phyloP scores from a whole-genome alignment of 78 protist genomes.

The Dictyostelium brefeldianum region DNA sequence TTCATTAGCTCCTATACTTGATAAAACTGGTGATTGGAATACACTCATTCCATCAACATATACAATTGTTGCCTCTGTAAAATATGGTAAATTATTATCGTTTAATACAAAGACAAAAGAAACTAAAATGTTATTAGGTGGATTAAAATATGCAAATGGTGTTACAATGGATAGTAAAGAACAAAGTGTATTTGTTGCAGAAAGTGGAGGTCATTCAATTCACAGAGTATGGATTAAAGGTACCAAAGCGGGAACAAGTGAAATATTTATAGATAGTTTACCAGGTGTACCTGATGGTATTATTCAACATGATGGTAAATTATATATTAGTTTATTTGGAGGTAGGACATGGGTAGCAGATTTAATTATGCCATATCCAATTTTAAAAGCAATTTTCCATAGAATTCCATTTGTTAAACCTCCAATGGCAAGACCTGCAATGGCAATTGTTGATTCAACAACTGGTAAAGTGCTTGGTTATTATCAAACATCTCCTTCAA shows the following conservation, averaged over 20 bases:
- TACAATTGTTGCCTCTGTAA: not conserved
- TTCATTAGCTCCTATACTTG: conserved; percentile 9
- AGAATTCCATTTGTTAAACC: not conserved
- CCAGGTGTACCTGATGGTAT: conserved; percentile 74
- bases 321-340: conserved; percentile 11
- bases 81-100: conserved; percentile 32
- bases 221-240: conserved; percentile 65
- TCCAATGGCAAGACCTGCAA: not conserved
- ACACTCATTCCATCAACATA: conserved; percentile 1
- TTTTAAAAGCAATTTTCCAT: not conserved
- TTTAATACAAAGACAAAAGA: conserved; percentile 37
- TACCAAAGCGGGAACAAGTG: conserved; percentile 10
- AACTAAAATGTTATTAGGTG: conserved; percentile 21
- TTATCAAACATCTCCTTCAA: not conserved
- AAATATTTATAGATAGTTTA: conserved; percentile 22
- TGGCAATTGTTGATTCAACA: conserved; percentile 24
- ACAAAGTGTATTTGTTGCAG: conserved; percentile 41
- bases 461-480: not conserved
- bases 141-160: conserved; percentile 25
- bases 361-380: not conserved
- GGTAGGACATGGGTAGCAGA: conserved; percentile 13
- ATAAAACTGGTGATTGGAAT: conserved; percentile 46
- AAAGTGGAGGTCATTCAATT: conserved; percentile 12
- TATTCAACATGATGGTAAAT: not conserved
- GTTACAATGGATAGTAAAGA: conserved; percentile 37